Percentiles rank a stretch among this genome's conserved stretches.
Evolutionary conservation across 1,284 basidiomycete species (phyloP).

Genomic region (Kalmanozyma brasiliensis): DNA sequence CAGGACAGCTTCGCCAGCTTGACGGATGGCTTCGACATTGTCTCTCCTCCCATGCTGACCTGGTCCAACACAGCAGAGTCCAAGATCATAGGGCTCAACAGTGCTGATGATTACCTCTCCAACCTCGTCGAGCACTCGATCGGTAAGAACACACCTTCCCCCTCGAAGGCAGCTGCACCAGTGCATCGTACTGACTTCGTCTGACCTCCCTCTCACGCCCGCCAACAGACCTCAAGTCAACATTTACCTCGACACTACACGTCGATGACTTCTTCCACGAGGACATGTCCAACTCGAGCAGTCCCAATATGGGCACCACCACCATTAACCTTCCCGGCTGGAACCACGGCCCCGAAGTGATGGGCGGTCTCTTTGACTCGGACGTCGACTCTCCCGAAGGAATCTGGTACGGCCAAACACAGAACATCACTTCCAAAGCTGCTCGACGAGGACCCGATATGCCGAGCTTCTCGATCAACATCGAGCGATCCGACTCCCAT

Average conservation of each 20-base stretch:
- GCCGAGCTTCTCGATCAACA: constrained; percentile 31
- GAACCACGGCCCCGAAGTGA: constrained; percentile 35
- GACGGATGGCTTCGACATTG: constrained; percentile 44
- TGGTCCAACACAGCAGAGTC: constrained; percentile 27
- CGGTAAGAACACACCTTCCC: constrained; percentile 13
- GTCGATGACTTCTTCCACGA: constrained; percentile 51
- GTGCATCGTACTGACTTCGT: background rate
- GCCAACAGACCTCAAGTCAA: constrained; percentile 35
- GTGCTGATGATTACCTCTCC: constrained; percentile 35
- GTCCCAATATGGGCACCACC: constrained; percentile 27
- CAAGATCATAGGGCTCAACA: constrained; percentile 32
- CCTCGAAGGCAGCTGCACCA: background rate
- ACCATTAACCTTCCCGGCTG: constrained; percentile 52
- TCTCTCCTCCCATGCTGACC: constrained; percentile 24
- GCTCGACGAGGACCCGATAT: constrained; percentile 17
- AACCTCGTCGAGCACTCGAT: constrained; percentile 31
- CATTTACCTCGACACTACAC: constrained; percentile 37
- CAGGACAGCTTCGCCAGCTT: constrained; percentile 37
- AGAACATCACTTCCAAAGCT: constrained; percentile 14
- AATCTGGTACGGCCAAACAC: constrained; percentile 38
- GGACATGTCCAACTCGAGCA: constrained; percentile 25
- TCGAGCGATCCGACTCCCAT: constrained; percentile 17
- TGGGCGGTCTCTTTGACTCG: constrained; percentile 24
- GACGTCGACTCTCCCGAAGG: constrained; percentile 44
- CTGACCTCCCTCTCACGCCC: background rate